Base-by-base conservation (phyloP, 2,329 filamentous ascomycete genomes). In the Aureobasidium sp. region DNA sequence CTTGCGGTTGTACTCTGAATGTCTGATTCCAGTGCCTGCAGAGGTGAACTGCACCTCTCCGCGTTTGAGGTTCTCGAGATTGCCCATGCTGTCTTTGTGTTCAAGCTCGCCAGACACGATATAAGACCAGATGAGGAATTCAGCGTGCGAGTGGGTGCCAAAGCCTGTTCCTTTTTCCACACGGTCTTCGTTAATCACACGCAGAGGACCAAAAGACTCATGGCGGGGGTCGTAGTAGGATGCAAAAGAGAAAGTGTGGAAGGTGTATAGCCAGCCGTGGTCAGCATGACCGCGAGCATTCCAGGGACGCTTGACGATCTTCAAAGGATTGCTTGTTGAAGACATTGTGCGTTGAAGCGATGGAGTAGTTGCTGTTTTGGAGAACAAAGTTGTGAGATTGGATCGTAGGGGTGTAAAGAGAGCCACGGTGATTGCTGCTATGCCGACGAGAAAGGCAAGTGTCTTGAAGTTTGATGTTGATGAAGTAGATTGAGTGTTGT, bases 31-130 rank as follows among this genome's bases (percentile, higher is more conserved):
- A 5, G 85, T 91, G 61, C 91, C 91, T n/a, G 89, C 91, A 15
- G 87, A 92, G 10, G 91, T 96, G 75, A 95, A 96, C 71, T 96
- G 91, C 48, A 96, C 89, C 73, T 95, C 90, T 13, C 90, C 90
- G 41, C 90, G 81, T 69, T 83, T 83, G 79, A 96, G 87, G 75
- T 87, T 90, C 73, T 84, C 78, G 9, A 80, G 71, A 60, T 81
- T 84, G 68, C 90, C 83, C 87, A 95, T 92, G 64, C 84, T 89
- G 76, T 96, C 91, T 52, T 90, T 87, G 78, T 96, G 92, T 52
- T 92, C 93, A 65, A 96, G 83, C 75, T 93, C 89, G 66, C 92
- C 91, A 51, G 81, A 84, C n/a, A 96, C 80, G 70, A 95, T 87
- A 76, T 96, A 94, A 71, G 83, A 87, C 81, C 93, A 95, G 76